phyloP scores from a whole-genome alignment of 768 basidiomycete genomes.

The Mycena rebaudengoi region DNA sequence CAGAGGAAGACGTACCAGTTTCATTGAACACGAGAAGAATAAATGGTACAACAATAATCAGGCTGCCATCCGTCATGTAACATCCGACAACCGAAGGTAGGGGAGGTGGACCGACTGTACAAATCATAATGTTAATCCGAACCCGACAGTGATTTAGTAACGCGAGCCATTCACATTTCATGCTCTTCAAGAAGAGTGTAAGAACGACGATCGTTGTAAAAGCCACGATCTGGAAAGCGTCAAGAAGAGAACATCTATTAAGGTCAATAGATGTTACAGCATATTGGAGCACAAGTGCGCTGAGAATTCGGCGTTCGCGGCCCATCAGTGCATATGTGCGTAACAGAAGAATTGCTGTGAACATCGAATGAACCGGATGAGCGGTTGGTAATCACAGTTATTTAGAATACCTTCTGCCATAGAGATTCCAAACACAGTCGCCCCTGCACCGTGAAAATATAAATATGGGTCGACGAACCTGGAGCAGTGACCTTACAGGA shows the following conservation, averaged over 20 bases:
- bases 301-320: constrained; percentile 5
- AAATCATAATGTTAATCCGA: background rate
- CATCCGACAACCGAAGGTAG: background rate
- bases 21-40: constrained; percentile 1
- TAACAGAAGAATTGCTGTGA: constrained; percentile 26
- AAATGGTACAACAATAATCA: constrained; percentile 5
- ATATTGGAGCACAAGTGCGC: background rate
- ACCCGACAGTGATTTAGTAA: background rate
- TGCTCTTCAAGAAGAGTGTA: constrained; percentile 5
- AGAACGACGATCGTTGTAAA: background rate
- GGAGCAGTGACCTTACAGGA: constrained; percentile 4
- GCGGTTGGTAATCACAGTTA: no score
- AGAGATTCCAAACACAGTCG: constrained; percentile 2
- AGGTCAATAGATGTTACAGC: background rate
- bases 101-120: constrained; percentile 3
- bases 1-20: background rate
- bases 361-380: background rate
- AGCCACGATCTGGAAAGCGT: background rate
- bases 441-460: background rate
- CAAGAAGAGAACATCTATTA: background rate
- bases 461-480: no score
- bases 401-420: background rate
- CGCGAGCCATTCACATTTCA: background rate
- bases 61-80: background rate
- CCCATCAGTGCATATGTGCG: constrained; percentile 31